Evolutionary conservation across 352 stramenopile genomes (phyloP).

Genomic region (Bremia lactucae): DNA sequence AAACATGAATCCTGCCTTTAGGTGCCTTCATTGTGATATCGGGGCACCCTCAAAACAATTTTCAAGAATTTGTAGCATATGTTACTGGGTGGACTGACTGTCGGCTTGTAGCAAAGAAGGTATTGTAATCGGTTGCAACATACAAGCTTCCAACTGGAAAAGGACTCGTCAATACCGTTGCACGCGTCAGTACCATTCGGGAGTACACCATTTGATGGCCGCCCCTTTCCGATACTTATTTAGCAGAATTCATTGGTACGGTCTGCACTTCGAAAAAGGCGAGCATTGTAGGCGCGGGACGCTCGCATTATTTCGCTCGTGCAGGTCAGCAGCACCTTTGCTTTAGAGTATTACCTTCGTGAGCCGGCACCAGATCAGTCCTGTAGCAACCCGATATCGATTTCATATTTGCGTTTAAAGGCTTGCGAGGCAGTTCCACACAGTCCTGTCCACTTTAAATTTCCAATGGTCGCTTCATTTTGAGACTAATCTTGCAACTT

Average conservation of each 20-base stretch:
- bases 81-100: no score
- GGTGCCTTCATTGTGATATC: no score
- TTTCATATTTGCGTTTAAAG: constrained; percentile 10
- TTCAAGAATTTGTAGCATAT: no score
- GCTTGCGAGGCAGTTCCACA: no score
- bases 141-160: no score
- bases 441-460: constrained; percentile 21
- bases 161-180: constrained; percentile 15
- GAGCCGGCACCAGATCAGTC: constrained; percentile 4
- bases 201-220: constrained; percentile 19
- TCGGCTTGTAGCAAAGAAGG: no score
- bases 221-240: constrained; percentile 14
- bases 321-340: constrained; percentile 20
- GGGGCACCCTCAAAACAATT: no score
- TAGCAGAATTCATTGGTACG: constrained; percentile 13
- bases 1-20: no score
- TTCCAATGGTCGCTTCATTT: constrained; percentile 15
- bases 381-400: constrained; percentile 10
- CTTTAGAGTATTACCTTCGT: constrained; percentile 22
- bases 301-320: constrained; percentile 12
- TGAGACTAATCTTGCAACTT: constrained; percentile 14
- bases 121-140: no score
- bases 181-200: constrained; percentile 9
- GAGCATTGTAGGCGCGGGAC: constrained; percentile 19
- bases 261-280: constrained; percentile 17